These are phyloP conservation scores for Pyrenophora graminea DNA, from an alignment of 2,329 filamentous ascomycete species.

Conservation along the genomic window DNA sequence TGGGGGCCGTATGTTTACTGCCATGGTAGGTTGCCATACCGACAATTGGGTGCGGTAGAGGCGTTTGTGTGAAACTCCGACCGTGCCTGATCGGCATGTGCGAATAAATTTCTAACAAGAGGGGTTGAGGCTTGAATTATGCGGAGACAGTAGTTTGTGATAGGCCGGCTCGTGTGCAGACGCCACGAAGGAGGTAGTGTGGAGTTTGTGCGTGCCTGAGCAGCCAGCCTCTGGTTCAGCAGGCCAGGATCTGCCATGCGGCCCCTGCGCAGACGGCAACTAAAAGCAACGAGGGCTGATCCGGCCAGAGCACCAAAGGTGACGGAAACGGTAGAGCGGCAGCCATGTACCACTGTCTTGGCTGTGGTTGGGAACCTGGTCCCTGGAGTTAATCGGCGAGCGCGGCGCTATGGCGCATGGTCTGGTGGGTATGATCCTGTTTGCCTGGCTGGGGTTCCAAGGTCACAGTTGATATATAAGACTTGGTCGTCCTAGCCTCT, in stretches of 20 bases:
- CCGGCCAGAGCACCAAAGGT: slow-evolving; percentile 16
- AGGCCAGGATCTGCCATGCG: slow-evolving; percentile 22
- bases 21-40: neutral
- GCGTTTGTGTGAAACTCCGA: slow-evolving; percentile 10
- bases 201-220: slow-evolving; percentile 13
- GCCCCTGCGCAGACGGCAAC: slow-evolving; percentile 23
- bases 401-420: slow-evolving; percentile 25
- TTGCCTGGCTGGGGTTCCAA: slow-evolving; percentile 12
- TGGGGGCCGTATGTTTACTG: slow-evolving; percentile 3
- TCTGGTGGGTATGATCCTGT: slow-evolving; percentile 19
- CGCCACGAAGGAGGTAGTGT: slow-evolving; percentile 11
- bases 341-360: slow-evolving; percentile 29
- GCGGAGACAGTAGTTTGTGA: slow-evolving; percentile 5
- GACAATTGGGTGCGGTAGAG: slow-evolving; percentile 8
- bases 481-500: slow-evolving; percentile 13
- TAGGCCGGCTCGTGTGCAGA: slow-evolving; percentile 12
- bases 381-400: slow-evolving; percentile 21
- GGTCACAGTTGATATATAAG: slow-evolving; percentile 11
- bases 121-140: slow-evolving; percentile 7
- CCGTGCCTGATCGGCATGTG: slow-evolving; percentile 15
- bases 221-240: slow-evolving; percentile 23
- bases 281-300: slow-evolving; percentile 25
- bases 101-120: slow-evolving; percentile 13
- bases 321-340: slow-evolving; percentile 23
- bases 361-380: slow-evolving; percentile 25